Percentiles rank a stretch among this genome's conserved stretches.
Evolutionary conservation across 495 filamentous ascomycete species (phyloP).

Genomic region (Chaetomium cochliodes): DNA sequence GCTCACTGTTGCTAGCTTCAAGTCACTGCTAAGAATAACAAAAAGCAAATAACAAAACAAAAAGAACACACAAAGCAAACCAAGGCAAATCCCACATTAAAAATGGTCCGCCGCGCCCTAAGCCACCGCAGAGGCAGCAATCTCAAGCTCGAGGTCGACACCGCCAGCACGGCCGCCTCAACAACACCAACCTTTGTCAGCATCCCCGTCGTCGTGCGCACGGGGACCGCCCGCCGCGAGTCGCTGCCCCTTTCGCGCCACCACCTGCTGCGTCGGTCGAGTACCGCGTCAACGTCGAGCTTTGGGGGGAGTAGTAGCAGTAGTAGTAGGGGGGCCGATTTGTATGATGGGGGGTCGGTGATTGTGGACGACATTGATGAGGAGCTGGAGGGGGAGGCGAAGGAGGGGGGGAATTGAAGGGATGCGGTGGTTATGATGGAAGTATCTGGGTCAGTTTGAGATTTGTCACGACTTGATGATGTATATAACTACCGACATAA

Average conservation of each 20-base stretch:
- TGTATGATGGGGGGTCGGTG: constrained; percentile 11
- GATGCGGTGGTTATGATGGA: neutral
- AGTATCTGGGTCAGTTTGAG: neutral
- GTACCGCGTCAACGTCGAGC: neutral
- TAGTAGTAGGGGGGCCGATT: neutral
- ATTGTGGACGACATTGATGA: constrained; percentile 8
- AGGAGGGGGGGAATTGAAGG: neutral
- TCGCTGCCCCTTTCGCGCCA: constrained; percentile 21
- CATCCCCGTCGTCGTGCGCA: constrained; percentile 6
- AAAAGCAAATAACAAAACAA: neutral
- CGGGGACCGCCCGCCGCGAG: neutral
- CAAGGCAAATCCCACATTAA: neutral
- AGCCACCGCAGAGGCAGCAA: constrained; percentile 15
- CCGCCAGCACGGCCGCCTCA: constrained; percentile 7
- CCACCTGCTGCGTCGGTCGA: constrained; percentile 14
- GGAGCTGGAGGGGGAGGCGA: neutral
- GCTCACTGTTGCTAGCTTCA: neutral
- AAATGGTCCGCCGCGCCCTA: constrained; percentile 23
- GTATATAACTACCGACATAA: too few species aligned
- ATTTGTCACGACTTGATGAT: neutral
- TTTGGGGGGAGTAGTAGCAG: neutral
- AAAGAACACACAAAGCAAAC: neutral
- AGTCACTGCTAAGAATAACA: neutral
- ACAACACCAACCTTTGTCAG: constrained; percentile 13
- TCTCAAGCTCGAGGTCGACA: constrained; percentile 20